A percentile compares a stretch with the other conserved stretches of the same genome.
These are phyloP conservation scores for Asterella californica DNA, from an alignment of 225 moss, liverwort and hornwort genomes.

Conservation along the genomic window DNA sequence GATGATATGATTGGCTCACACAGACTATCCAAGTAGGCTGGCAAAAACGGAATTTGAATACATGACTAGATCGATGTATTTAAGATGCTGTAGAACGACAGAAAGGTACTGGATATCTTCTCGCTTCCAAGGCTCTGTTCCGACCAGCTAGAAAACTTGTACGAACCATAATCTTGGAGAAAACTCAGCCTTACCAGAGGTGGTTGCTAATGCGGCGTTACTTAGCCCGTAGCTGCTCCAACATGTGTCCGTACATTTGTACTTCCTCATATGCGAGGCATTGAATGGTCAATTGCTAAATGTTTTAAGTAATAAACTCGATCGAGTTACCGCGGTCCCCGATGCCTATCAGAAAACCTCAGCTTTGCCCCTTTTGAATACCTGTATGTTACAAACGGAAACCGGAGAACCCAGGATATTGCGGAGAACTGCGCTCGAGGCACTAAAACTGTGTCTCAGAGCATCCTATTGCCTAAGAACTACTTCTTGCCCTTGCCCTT, in stretches of 20 bases:
- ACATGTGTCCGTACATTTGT: slow-evolving; percentile 2
- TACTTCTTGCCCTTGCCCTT: slow-evolving; percentile 85
- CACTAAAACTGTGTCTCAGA: neutral
- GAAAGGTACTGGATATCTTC: neutral
- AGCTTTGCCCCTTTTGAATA: slow-evolving; percentile 9
- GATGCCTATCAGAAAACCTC: neutral
- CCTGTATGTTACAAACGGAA: slow-evolving; percentile 34
- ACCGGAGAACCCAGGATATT: neutral
- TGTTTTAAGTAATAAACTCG: neutral
- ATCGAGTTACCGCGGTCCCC: neutral
- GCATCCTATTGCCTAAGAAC: slow-evolving; percentile 30
- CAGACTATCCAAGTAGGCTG: neutral
- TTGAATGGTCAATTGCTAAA: neutral
- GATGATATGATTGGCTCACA: too few species aligned
- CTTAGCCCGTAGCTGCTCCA: too few species aligned
- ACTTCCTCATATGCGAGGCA: slow-evolving; percentile 8
- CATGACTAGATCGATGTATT: neutral
- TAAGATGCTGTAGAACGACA: neutral
- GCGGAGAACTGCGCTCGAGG: neutral
- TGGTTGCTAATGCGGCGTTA: too few species aligned
- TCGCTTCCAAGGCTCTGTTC: neutral
- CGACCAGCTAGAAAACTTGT: slow-evolving; percentile 2
- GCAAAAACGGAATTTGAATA: neutral
- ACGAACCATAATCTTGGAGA: neutral
- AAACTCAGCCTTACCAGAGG: neutral